Evolutionary conservation across 2,329 filamentous ascomycete species (phyloP), one percentile per base, ranked within the genome.

Genomic region (Colletotrichum lupini): DNA sequence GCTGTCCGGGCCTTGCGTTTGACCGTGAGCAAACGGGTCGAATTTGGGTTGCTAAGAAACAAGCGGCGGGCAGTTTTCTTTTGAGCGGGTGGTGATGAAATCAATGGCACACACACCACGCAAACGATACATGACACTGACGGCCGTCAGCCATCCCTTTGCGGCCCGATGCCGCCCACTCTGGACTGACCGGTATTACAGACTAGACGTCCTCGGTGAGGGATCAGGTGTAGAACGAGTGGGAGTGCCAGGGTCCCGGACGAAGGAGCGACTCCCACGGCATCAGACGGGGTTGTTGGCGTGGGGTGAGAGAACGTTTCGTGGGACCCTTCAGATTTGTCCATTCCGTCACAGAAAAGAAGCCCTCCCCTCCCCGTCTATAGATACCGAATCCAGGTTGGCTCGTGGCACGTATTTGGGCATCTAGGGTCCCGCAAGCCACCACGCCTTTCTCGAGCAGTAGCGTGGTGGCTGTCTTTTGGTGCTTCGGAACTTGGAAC

Each of bases 161-260:
- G 63, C 57, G 68, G 58, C 26, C 52, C 64, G 58, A 9, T 66
- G 58, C 19, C 37, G 57, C 53, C 52, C 52, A 53, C 49, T 35
- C 22, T 62, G 12, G 26, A 5, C 37, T n/a, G 46, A 22, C 16
- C 37, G 16, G 8, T 35, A n/a, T 37, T 30, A 42, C 22, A 26
- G 28, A 42, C 37, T 42, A 42, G 53, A 59, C 12, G 53, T 46
- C 14, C 42, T 72, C 65, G 69, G 58, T 72, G 65, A 72, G 66
- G 11, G 9, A 68, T 46, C 14, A 53, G 53, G 59, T 55, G 69
- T 55, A 59, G 37, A 49, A 16, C 28, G 19, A 57, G 35, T 6
- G n/a, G 35, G 11, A 22, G 19, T 53, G 42, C 28, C 26, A 26
- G 68, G 68, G 14, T 28, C n/a, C 60, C 37, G 5, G 26, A 6